These are phyloP conservation scores for Trebouxia gelatinosa DNA, from an alignment of 163 green algal species.

Conservation along the genomic window DNA sequence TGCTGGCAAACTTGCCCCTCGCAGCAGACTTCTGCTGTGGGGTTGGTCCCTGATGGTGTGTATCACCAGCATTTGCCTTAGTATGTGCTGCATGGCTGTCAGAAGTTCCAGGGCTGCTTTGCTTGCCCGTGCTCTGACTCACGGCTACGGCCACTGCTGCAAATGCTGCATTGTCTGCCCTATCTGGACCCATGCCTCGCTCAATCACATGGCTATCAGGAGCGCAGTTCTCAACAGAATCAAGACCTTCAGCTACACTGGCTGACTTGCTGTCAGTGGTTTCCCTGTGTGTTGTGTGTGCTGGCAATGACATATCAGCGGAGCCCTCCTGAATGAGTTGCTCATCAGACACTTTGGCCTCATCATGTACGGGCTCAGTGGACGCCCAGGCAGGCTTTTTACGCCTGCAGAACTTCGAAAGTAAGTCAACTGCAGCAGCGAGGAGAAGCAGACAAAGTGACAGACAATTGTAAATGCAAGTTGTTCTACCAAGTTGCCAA, in stretches of 20 bases:
- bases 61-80: not conserved
- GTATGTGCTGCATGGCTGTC: not conserved
- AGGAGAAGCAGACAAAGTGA: not conserved
- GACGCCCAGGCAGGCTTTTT: conserved; percentile 25
- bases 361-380: not conserved
- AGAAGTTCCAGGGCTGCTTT: not conserved
- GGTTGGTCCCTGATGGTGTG: not conserved
- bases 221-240: no score
- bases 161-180: not conserved
- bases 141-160: not conserved
- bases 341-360: no score
- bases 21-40: not conserved
- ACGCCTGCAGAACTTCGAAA: not conserved
- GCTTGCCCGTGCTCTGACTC: not conserved
- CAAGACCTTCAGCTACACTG: not conserved
- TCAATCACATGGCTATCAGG: no score
- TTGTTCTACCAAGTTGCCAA: not conserved
- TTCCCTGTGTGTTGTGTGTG: no score
- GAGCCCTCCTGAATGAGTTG: no score
- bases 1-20: not conserved
- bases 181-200: no score
- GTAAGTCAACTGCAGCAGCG: not conserved
- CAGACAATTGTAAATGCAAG: not conserved
- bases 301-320: no score
- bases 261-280: not conserved